phyloP scores from a whole-genome alignment of 164 flowering plant genomes.

The Vitis labrusca region DNA sequence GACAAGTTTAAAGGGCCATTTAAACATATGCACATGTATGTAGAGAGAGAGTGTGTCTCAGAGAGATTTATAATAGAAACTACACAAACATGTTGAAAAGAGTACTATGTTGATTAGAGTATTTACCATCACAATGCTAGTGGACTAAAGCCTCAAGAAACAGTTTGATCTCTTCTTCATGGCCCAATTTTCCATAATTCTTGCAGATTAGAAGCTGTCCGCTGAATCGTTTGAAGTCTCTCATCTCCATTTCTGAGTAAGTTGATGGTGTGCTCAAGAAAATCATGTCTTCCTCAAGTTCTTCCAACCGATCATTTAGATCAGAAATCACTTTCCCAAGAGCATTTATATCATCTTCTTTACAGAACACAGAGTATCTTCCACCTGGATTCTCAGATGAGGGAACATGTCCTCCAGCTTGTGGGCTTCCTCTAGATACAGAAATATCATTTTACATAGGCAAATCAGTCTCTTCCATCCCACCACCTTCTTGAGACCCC shows the following conservation, averaged over 20 bases:
- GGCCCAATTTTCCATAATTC: slow-evolving; percentile 48
- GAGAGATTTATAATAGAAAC: too few relatives aligned
- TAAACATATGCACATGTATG: too few relatives aligned
- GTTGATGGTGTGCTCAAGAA: slow-evolving; percentile 55
- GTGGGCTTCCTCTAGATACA: not conserved
- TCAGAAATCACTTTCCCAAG: slow-evolving; percentile 37
- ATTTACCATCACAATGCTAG: too few relatives aligned
- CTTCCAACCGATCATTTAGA: slow-evolving; percentile 51
- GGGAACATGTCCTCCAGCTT: slow-evolving; percentile 1
- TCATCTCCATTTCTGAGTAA: slow-evolving; percentile 52
- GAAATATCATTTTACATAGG: not conserved
- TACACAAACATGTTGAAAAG: too few relatives aligned
- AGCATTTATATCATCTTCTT: slow-evolving; percentile 14
- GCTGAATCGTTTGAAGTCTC: slow-evolving; percentile 57
- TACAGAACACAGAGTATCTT: not conserved
- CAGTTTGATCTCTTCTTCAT: slow-evolving; percentile 6
- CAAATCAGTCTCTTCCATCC: not conserved
- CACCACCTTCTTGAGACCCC: not conserved
- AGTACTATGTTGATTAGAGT: too few relatives aligned
- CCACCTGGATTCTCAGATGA: not conserved
- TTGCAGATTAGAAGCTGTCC: slow-evolving; percentile 60
- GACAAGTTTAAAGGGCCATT: too few relatives aligned
- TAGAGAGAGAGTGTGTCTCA: too few relatives aligned
- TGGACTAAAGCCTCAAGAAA: slow-evolving; percentile 4
- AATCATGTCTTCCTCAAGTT: slow-evolving; percentile 57